Base-by-base conservation (phyloP, 139 green algal species). In the Pleodorina starrii region DNA sequence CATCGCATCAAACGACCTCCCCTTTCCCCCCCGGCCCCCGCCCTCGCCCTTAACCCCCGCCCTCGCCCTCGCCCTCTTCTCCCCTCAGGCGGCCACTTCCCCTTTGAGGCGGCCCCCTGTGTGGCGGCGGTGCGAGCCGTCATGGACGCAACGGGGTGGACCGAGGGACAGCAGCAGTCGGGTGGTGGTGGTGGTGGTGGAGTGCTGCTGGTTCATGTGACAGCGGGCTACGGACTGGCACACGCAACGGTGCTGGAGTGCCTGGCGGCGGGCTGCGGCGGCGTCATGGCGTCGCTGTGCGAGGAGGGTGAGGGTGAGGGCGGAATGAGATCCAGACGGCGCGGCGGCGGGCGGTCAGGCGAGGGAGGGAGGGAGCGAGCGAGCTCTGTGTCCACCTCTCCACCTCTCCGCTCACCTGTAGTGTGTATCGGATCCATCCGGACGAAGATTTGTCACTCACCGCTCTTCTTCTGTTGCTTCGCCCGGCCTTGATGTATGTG, bases 181-280 rank as follows among this genome's bases (percentile, higher is more conserved):
- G 48, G 48, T 14, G 76, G n/a, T 17, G 75, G 42, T 1, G 46
- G 75, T 5, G 76, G 48, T 36, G 59, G 73, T 32, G 73, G 73
- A 1, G 3, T 63, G 74, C 74, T 82, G 74, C 74, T 82, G 74
- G 44, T 82, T 44, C 74, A 66, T n/a, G 44, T 84, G 16, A n/a
- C 48, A 32, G 76, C 48, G 43, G 48, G 76, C 48, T 71, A 42
- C 78, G 60, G 60, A 29, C 44, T 87, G 42, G 57, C 79, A 38
- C 79, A 86, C 38, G 78, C 78, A 10, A 85, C 78, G 29, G 80
- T 76, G 80, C 59, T 86, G 4, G 80, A 86, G 54, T 76, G 80
- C 60, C 80, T 86, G 80, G 80, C 57, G 14, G 57, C 59, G 38
- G 80, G 80, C 27, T 75, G 59, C 59, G 35, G 38, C 27, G 80